A percentile compares a stretch with the other conserved stretches of the same genome.
These are phyloP conservation scores for Physcia stellaris DNA, from an alignment of 495 filamentous ascomycete species.

Conservation along the genomic window DNA sequence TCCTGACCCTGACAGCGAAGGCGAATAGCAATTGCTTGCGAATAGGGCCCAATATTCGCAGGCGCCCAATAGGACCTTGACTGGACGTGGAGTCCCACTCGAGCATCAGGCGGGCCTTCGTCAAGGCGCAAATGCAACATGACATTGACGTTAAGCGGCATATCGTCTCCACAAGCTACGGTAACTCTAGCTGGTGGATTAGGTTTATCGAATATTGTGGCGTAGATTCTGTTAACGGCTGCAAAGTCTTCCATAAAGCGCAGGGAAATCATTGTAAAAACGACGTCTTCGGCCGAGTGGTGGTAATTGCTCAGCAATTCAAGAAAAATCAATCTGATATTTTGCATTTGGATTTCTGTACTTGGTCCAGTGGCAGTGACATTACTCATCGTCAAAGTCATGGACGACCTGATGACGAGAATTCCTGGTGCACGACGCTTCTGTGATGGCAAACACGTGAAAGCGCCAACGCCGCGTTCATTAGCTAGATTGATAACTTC, in stretches of 20 bases:
- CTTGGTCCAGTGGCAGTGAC: slow-evolving; percentile 27
- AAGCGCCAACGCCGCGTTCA: background rate
- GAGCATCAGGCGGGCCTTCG: slow-evolving; percentile 18
- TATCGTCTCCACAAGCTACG: slow-evolving; percentile 53
- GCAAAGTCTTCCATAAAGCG: slow-evolving; percentile 68
- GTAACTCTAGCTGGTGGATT: slow-evolving; percentile 80
- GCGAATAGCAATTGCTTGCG: slow-evolving; percentile 64
- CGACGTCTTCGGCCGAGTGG: slow-evolving; percentile 40
- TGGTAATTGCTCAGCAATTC: slow-evolving; percentile 6
- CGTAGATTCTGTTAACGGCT: slow-evolving; percentile 60
- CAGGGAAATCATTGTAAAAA: slow-evolving; percentile 63
- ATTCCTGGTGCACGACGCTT: background rate
- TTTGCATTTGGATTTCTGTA: slow-evolving; percentile 31
- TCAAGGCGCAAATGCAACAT: slow-evolving; percentile 42
- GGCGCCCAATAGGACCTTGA: slow-evolving; percentile 94
- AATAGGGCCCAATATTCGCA: slow-evolving; percentile 95
- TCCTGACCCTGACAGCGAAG: slow-evolving; percentile 17
- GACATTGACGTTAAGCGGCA: slow-evolving; percentile 45
- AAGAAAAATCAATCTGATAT: slow-evolving; percentile 29
- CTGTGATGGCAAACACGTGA: background rate
- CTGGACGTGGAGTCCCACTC: slow-evolving; percentile 74
- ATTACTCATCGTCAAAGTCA: slow-evolving; percentile 30
- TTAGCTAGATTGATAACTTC: background rate
- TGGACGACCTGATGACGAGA: slow-evolving; percentile 7
- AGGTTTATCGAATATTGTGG: slow-evolving; percentile 49